Percentiles rank a stretch among this genome's conserved stretches.
These are phyloP conservation scores for Strobilomyces echinocephalus DNA, from an alignment of 768 basidiomycete species.

Conservation along the genomic window DNA sequence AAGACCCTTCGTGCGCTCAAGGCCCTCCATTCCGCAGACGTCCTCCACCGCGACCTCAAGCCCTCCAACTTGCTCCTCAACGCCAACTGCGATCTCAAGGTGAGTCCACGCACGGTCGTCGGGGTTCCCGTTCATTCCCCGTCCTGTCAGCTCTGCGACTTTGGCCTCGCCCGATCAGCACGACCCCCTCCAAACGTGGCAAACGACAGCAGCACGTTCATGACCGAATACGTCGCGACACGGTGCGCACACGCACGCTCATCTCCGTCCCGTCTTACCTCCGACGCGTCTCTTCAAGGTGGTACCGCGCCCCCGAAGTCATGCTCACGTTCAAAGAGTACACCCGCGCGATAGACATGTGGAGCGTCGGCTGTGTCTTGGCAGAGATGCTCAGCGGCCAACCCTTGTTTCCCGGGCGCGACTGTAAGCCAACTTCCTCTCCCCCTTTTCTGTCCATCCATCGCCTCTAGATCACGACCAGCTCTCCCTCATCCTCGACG, in stretches of 20 bases:
- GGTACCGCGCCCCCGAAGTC: conserved; percentile 97
- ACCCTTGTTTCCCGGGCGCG: conserved; percentile 91
- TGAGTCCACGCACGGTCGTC: conserved; percentile 29
- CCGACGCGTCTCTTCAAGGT: conserved; percentile 40
- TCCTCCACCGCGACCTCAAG: conserved; percentile 93
- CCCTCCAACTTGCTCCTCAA: conserved; percentile 94
- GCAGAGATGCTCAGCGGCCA: conserved; percentile 93
- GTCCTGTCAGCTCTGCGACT: conserved; percentile 65
- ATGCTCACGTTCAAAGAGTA: conserved; percentile 99
- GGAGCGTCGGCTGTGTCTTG: conserved; percentile 81
- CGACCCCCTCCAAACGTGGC: conserved; percentile 68
- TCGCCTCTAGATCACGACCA: conserved; percentile 72
- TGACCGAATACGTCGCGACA: conserved; percentile 95
- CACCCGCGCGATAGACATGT: conserved; percentile 81
- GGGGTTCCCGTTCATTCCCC: not conserved
- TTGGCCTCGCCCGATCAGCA: conserved; percentile 80
- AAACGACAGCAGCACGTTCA: conserved; percentile 73
- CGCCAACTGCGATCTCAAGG: conserved; percentile 95
- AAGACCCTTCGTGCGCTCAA: conserved; percentile 90
- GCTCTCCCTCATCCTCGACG: conserved; percentile 85
- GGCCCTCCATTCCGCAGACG: conserved; percentile 91
- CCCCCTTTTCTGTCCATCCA: not conserved
- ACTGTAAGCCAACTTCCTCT: conserved; percentile 46
- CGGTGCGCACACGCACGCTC: conserved; percentile 40
- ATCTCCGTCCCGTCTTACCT: not conserved